Percentiles rank a stretch among this genome's conserved stretches.
Conservation (phyloP, 352 stramenopile species). For the Pythium phragmiticola region DNA sequence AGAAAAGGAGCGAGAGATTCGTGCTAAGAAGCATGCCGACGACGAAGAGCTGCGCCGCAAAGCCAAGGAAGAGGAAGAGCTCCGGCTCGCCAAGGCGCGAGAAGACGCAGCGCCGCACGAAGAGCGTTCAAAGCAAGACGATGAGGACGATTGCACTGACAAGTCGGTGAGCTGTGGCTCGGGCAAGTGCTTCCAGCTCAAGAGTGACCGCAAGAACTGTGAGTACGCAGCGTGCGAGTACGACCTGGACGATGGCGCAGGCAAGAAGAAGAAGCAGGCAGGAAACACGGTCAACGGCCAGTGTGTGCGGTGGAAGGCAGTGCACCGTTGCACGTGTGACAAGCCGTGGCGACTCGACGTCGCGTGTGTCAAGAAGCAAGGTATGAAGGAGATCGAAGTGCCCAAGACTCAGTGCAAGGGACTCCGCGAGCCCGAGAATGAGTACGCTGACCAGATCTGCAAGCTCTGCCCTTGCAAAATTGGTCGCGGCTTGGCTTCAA, state of each 20-base stretch:
- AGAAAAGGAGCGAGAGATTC: neutral
- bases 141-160: conserved; percentile 4
- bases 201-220: conserved; percentile 7
- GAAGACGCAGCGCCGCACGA: conserved; percentile 3
- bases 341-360: conserved; percentile 1
- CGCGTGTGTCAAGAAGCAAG: conserved; percentile 5
- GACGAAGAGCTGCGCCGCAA: neutral
- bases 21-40: neutral
- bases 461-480: neutral
- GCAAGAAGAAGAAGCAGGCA: neutral
- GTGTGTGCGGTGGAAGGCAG: conserved; percentile 3
- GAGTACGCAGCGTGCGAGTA: conserved; percentile 9
- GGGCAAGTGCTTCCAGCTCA: conserved; percentile 10
- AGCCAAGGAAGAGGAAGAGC: neutral
- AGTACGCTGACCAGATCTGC: conserved; percentile 3
- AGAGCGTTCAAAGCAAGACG: conserved; percentile 2
- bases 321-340: conserved; percentile 1
- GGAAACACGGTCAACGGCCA: conserved; percentile 7
- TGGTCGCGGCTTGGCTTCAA: too few relatives aligned
- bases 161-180: conserved; percentile 1
- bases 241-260: conserved; percentile 2
- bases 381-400: neutral
- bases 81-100: neutral
- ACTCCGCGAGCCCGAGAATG: conserved; percentile 1
- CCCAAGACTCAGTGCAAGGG: neutral